Base-by-base conservation (phyloP, 2,329 filamentous ascomycete genomes). In the Parascedosporium putredinis region DNA sequence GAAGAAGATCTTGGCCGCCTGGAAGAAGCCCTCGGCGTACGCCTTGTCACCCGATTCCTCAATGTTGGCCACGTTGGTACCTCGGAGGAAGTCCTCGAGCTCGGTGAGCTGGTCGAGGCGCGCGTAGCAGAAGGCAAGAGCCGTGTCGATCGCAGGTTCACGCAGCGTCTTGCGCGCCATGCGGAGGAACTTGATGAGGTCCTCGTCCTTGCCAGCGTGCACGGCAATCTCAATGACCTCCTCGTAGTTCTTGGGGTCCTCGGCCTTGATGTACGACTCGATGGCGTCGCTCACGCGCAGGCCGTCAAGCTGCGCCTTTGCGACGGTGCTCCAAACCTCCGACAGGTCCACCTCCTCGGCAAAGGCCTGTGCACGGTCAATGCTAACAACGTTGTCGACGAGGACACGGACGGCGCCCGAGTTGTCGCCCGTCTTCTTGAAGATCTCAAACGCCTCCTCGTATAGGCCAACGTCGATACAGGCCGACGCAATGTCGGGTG, bases 1-100 rank as follows among this genome's bases (percentile, higher is more conserved):
- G 73, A 83, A 98, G 78, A 97, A 98, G 62, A 98, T 97, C 80
- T 98, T 98, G 56, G 93, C 88, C 40, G 93, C 93, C 74, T 97
- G 86, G 62, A 93, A 91, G 62, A 88, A 83, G 53, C 91, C 91
- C 70, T 98, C 93, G 55, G 83, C 86, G 58, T 95, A 97, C 20
- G 93, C 91, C 75, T 96, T 96, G 76, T 98, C 93, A 74, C 93
- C 93, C 52, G 89, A 97, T 58, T 93, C 87, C 65, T 98, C 93
- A 49, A 97, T 78, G 65, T 98, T 90, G 49, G 93, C 91, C 54
- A 97, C 93, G 57, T 98, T 98, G 50, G 88, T 90, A 24, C 81
- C 82, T 51, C 88, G 86, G 53, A 98, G 74, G 77, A 98, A 98
- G 66, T 98, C 93, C 68, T 98, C 93, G 33, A 98, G 81, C 65